Evolutionary conservation across 441 rosid genomes (phyloP).

Genomic region (Melianthus villosus): DNA sequence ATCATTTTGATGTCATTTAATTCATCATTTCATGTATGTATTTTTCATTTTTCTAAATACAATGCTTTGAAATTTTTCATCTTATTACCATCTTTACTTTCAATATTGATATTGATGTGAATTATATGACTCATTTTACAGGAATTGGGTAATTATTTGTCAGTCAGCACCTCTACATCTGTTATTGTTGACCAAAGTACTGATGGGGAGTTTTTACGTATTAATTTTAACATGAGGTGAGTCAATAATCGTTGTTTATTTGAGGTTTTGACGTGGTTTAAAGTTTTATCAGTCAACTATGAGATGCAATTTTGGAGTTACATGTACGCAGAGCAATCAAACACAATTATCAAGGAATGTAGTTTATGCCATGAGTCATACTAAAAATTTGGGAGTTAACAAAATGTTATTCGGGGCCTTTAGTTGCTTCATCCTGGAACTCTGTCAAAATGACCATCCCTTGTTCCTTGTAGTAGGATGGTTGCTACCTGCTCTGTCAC

Average conservation of each 20-base stretch:
- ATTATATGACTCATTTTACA: conserved; percentile 16
- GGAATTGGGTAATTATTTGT: conserved; percentile 77
- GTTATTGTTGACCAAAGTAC: conserved; percentile 78
- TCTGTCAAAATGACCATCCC: too few relatives aligned
- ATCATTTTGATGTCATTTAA: neutral
- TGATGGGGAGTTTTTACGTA: conserved; percentile 81
- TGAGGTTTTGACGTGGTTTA: conserved; percentile 1
- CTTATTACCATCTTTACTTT: conserved; percentile 1
- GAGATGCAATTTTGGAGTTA: too few relatives aligned
- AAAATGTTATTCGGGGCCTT: too few relatives aligned
- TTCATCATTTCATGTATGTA: neutral
- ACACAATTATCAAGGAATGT: too few relatives aligned
- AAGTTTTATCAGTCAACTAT: neutral
- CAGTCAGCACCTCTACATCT: conserved; percentile 55
- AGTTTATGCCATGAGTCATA: too few relatives aligned
- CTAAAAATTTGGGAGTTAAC: too few relatives aligned
- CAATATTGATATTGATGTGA: conserved; percentile 1
- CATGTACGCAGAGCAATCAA: too few relatives aligned
- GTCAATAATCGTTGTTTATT: neutral
- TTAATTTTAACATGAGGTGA: conserved; percentile 87
- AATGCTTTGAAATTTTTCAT: neutral
- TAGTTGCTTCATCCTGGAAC: too few relatives aligned
- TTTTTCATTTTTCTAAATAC: neutral
- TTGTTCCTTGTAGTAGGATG: too few relatives aligned
- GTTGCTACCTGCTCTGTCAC: too few relatives aligned